Conservation (phyloP, 2,329 filamentous ascomycete species). For the Ceratocystis huliohia region DNA sequence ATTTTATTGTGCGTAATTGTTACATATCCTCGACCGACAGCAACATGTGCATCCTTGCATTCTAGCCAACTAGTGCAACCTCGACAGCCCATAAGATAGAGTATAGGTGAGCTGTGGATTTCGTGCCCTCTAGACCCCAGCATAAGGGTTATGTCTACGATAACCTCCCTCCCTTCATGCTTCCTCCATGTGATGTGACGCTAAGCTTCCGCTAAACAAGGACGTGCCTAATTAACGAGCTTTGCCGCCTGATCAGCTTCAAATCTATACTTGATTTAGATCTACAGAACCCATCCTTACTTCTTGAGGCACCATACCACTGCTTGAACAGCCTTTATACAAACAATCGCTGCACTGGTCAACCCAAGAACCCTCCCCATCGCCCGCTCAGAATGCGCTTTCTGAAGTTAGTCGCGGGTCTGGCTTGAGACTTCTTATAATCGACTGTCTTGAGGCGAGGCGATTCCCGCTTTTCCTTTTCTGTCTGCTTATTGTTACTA, state of each 20-base stretch:
- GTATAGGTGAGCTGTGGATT: neutral
- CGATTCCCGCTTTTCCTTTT: neutral
- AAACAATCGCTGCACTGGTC: neutral
- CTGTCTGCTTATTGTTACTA: neutral
- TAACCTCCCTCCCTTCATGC: neutral
- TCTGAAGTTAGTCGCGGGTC: neutral
- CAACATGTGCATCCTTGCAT: neutral
- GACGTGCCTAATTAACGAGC: too few species aligned
- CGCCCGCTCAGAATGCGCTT: neutral
- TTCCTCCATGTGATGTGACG: too few species aligned
- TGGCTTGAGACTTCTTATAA: conserved; percentile 3
- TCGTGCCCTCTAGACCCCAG: neutral
- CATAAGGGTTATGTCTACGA: neutral
- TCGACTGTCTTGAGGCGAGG: neutral
- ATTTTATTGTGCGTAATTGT: neutral
- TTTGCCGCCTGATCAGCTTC: too few species aligned
- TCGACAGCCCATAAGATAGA: neutral
- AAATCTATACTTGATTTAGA: too few species aligned
- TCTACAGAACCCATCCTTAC: too few species aligned
- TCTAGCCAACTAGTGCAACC: neutral
- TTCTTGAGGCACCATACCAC: too few species aligned
- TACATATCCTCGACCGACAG: neutral
- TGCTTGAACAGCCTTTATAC: too few species aligned
- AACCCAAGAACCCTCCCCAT: neutral
- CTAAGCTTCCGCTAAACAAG: too few species aligned